These are phyloP conservation scores for Psilocybe azurescens DNA, from an alignment of 768 basidiomycete genomes.

Conservation along the genomic window DNA sequence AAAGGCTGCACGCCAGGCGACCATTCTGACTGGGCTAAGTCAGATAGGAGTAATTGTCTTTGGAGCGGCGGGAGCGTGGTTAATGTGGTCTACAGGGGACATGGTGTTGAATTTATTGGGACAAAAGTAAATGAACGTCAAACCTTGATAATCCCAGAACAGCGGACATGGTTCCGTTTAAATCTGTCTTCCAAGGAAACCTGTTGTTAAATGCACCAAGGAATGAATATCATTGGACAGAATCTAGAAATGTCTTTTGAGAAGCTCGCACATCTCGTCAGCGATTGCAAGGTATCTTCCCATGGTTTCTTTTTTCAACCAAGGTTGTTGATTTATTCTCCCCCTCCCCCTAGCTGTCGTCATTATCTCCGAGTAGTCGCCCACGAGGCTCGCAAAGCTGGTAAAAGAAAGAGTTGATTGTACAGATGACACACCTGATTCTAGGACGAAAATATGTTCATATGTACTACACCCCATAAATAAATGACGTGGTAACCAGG, in stretches of 20 bases:
- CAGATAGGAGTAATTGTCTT: conserved; percentile 52
- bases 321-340: conserved; percentile 13
- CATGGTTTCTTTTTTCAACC: conserved; percentile 30
- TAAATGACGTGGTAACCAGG: conserved; percentile 28
- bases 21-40: conserved; percentile 56
- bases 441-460: conserved; percentile 26
- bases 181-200: conserved; percentile 25
- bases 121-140: conserved; percentile 33
- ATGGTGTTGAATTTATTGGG: conserved; percentile 33
- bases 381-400: conserved; percentile 34
- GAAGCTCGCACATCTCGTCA: conserved; percentile 27
- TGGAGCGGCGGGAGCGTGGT: conserved; percentile 48
- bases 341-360: conserved; percentile 12
- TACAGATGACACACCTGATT: conserved; percentile 34
- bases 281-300: conserved; percentile 24
- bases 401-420: conserved; percentile 32
- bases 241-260: conserved; percentile 39
- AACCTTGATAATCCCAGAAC: conserved; percentile 35
- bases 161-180: conserved; percentile 28
- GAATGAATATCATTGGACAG: conserved; percentile 26
- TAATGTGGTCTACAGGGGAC: conserved; percentile 42
- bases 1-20: conserved; percentile 73
- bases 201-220: conserved; percentile 21
- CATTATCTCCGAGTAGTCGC: conserved; percentile 22
- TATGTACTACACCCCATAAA: conserved; percentile 37